Percentiles rank a stretch among this genome's conserved stretches.
These are phyloP conservation scores for Populus trichocarpa DNA, from an alignment of 441 rosid species.

Conservation along the genomic window DNA sequence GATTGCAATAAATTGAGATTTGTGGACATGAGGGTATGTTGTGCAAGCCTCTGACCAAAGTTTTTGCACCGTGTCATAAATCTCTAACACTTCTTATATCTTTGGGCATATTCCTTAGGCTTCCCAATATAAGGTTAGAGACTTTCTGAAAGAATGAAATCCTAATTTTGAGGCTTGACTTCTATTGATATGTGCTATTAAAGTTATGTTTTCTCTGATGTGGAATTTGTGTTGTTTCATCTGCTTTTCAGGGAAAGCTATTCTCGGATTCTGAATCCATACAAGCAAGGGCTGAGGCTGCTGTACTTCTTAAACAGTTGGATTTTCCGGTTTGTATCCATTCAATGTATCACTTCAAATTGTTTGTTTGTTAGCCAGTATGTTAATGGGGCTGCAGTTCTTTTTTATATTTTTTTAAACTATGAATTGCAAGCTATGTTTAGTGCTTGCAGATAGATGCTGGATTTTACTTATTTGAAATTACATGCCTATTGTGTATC, in stretches of 20 bases:
- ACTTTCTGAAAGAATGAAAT: neutral
- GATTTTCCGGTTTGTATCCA: slow-evolving; percentile 76
- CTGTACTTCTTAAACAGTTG: slow-evolving; percentile 88
- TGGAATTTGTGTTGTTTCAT: slow-evolving; percentile 12
- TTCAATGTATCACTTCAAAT: slow-evolving; percentile 10
- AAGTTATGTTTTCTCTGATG: slow-evolving; percentile 4
- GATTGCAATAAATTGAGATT: neutral
- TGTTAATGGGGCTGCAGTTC: neutral
- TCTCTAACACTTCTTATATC: neutral
- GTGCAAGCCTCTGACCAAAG: neutral
- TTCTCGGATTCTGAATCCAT: slow-evolving; percentile 94
- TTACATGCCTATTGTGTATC: neutral
- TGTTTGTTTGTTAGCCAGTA: slow-evolving; percentile 3
- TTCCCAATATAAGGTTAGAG: neutral
- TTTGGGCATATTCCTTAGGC: neutral
- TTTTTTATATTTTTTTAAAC: neutral
- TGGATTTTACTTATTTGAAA: neutral
- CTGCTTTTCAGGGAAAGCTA: slow-evolving; percentile 63
- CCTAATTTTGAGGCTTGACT: neutral
- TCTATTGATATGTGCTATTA: neutral
- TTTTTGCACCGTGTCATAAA: neutral
- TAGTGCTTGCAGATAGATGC: slow-evolving; percentile 5
- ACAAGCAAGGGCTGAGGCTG: slow-evolving; percentile 97
- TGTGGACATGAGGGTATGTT: neutral
- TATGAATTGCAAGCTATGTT: neutral